Percentiles rank a stretch among this genome's conserved stretches.
phyloP scores from a whole-genome alignment of 805 yeast species.

The Komagataella populi region DNA sequence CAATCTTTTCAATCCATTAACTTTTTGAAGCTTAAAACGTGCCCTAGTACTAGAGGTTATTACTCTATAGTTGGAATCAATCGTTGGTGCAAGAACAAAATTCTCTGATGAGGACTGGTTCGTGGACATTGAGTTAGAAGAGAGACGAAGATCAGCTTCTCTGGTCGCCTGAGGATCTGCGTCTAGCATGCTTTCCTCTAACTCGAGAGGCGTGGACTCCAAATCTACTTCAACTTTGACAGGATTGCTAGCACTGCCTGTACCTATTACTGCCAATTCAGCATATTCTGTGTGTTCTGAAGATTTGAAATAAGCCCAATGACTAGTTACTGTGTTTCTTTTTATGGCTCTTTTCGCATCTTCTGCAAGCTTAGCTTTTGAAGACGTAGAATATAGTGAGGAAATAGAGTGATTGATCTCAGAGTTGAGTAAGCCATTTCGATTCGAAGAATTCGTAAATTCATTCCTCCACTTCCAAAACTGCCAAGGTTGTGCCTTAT shows the following conservation, averaged over 20 bases:
- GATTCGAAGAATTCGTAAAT: background rate
- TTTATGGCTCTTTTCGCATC: slow-evolving; percentile 12
- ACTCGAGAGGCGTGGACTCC: slow-evolving; percentile 17
- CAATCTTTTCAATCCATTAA: background rate
- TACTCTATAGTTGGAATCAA: background rate
- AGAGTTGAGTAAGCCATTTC: background rate
- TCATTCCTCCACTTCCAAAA: slow-evolving; percentile 9
- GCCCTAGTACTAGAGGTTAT: background rate
- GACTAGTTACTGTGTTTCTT: slow-evolving; percentile 7
- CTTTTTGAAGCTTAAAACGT: background rate
- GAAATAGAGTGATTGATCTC: background rate
- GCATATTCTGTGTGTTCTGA: slow-evolving; percentile 6
- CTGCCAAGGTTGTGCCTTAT: slow-evolving; percentile 3
- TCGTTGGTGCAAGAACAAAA: background rate
- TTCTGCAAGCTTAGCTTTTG: slow-evolving; percentile 10
- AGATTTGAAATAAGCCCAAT: slow-evolving; percentile 15
- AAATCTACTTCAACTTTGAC: slow-evolving; percentile 8
- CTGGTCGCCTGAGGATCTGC: background rate
- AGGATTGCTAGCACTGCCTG: slow-evolving; percentile 14
- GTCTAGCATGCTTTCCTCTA: slow-evolving; percentile 9
- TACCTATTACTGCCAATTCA: slow-evolving; percentile 15
- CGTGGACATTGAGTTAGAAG: background rate
- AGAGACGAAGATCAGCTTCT: background rate
- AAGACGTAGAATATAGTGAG: slow-evolving; percentile 8
- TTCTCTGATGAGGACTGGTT: background rate